Evolutionary conservation across 164 flowering plant species (phyloP).

Genomic region (Hamamelis virginiana): DNA sequence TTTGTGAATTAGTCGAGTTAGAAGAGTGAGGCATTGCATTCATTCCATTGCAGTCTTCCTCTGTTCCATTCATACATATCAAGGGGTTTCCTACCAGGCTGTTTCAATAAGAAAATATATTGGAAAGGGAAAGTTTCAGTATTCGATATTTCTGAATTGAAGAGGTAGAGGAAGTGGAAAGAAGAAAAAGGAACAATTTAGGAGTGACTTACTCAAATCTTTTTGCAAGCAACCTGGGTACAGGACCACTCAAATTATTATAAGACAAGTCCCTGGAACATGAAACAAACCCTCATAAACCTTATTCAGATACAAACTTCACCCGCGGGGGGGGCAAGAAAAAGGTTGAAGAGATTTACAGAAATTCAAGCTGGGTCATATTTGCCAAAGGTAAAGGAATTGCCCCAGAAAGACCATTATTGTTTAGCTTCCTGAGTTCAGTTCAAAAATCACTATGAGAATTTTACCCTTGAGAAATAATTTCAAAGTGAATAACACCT

Average conservation of each 20-base stretch:
- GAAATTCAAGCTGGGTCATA: conserved; percentile 75
- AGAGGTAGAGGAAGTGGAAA: neutral
- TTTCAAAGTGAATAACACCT: too few species aligned
- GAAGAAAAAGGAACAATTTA: neutral
- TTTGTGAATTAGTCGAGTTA: conserved; percentile 45
- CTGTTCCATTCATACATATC: conserved; percentile 59
- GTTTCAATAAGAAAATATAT: conserved; percentile 12
- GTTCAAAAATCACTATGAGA: conserved; percentile 21
- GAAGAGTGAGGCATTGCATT: conserved; percentile 44
- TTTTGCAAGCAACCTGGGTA: conserved; percentile 64
- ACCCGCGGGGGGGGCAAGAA: too few species aligned
- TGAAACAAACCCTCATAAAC: neutral
- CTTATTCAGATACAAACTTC: neutral
- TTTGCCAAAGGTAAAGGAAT: conserved; percentile 69
- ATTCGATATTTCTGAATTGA: neutral
- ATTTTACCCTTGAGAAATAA: neutral
- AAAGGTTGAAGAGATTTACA: conserved; percentile 47
- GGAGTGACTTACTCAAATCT: conserved; percentile 70
- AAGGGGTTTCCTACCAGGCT: conserved; percentile 77
- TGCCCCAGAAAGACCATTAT: conserved; percentile 77
- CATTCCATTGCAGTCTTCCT: conserved; percentile 56
- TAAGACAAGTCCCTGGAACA: conserved; percentile 82
- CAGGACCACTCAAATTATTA: conserved; percentile 86
- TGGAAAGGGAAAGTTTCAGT: neutral
- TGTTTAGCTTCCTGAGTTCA: conserved; percentile 78